Evolutionary conservation across 352 stramenopile species (phyloP).

Genomic region (Pythium folliculosum): DNA sequence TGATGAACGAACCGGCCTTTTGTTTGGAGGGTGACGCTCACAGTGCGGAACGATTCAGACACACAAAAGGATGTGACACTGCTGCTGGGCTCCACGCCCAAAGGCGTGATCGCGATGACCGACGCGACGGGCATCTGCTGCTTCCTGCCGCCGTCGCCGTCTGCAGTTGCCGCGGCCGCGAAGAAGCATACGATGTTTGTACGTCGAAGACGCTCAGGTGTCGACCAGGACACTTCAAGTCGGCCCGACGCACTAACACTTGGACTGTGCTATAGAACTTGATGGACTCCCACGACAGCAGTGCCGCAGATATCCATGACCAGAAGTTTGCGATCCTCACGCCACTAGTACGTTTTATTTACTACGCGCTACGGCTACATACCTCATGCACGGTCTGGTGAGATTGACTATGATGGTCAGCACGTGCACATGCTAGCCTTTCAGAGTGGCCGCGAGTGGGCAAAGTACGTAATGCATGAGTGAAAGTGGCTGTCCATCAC

Average conservation of each 20-base stretch:
- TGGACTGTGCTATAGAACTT: constrained; percentile 39
- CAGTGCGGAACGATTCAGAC: constrained; percentile 28
- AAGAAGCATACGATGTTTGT: constrained; percentile 69
- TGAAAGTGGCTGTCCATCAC: background rate
- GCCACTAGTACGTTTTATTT: constrained; percentile 43
- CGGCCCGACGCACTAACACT: no score
- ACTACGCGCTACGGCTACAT: background rate
- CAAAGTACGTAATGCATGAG: constrained; percentile 31
- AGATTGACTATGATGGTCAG: constrained; percentile 26
- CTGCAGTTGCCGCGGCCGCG: constrained; percentile 17
- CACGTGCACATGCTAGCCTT: constrained; percentile 77
- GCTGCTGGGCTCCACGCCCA: constrained; percentile 66
- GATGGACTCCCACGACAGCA: constrained; percentile 50
- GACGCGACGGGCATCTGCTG: constrained; percentile 80
- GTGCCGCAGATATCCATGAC: constrained; percentile 52
- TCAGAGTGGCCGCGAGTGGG: constrained; percentile 71
- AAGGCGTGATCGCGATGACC: constrained; percentile 70
- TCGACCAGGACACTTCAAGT: no score
- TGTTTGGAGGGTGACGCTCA: background rate
- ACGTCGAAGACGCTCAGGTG: constrained; percentile 8
- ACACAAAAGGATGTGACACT: constrained; percentile 56
- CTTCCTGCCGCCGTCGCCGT: constrained; percentile 50
- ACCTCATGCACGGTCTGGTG: background rate
- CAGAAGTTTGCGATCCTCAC: constrained; percentile 81
- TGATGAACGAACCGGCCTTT: background rate